phyloP scores from a whole-genome alignment of 768 basidiomycete genomes.

The Hypholoma sublateritium region DNA sequence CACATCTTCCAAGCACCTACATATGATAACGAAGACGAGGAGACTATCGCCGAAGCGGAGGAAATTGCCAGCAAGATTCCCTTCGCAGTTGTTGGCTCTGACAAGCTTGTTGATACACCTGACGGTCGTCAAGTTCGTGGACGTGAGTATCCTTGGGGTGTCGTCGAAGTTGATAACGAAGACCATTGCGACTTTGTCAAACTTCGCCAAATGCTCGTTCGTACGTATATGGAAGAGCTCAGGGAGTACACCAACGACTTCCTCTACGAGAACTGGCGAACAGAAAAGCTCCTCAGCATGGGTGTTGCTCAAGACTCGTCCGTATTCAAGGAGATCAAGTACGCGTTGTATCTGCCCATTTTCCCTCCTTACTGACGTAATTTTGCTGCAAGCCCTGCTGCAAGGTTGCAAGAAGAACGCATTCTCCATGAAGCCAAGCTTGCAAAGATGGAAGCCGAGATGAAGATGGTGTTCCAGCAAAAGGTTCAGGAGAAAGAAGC shows the following conservation, averaged over 20 bases:
- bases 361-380: constrained; percentile 4
- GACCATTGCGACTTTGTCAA: constrained; percentile 99
- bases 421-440: constrained; percentile 96
- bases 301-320: constrained; percentile 96
- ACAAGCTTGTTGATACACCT: constrained; percentile 74
- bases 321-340: constrained; percentile 99
- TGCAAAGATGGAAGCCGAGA: constrained; percentile 99
- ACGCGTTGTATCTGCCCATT: constrained; percentile 30
- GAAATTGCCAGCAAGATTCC: constrained; percentile 98
- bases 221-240: constrained; percentile 99
- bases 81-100: constrained; percentile 96
- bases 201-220: constrained; percentile 97
- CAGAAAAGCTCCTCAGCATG: constrained; percentile 94
- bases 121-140: constrained; percentile 94
- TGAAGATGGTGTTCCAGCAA: constrained; percentile 99
- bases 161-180: constrained; percentile 99
- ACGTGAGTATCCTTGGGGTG: constrained; percentile 97
- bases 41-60: constrained; percentile 95
- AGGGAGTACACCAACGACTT: constrained; percentile 95
- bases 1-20: constrained; percentile 97
- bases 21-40: constrained; percentile 98
- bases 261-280: constrained; percentile 98
- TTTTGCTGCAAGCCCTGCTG: constrained; percentile 72
- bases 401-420: constrained; percentile 94
- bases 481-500: constrained; percentile 99